Base-by-base conservation (phyloP, 2,329 filamentous ascomycete genomes). In the Pseudopithomyces maydicus region DNA sequence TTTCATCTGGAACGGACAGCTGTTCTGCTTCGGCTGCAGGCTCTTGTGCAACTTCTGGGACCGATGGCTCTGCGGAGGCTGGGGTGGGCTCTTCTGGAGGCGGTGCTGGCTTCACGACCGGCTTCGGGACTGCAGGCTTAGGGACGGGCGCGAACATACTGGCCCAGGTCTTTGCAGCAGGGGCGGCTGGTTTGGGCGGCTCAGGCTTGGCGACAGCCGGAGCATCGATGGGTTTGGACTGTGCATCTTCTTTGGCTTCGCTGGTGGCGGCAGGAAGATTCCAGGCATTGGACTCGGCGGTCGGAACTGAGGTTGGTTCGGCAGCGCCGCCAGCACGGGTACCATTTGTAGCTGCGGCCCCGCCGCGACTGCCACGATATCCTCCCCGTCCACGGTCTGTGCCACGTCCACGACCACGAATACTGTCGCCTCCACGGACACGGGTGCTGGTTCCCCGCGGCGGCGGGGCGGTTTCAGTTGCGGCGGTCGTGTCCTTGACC, bases 271-370 rank as follows among this genome's bases (percentile, higher is more conserved):
- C 68, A 45, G 81, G 74, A 58, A 82, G 76, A 55, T 80, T 84
- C 86, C 86, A 90, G 58, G 84, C 86, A 58, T 79, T 74, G 14
- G 89, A 89, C 71, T 93, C 90, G 61, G 86, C 84, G 59, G 89
- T 90, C 42, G 90, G 88, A 57, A 90, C 81, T 56, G 88, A 89
- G 84, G 80, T 85, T 86, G 59, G 62, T 51, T 59, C 58, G 52
- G 68, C 61, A 22, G 48, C n/a, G 22, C n/a, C 38, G 57, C 66
- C 63, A 56, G 75, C 68, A 66, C 83, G 85, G 60, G 85, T 77
- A 65, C 87, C 88, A 74, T 90, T 90, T 62, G 86, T 85, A 54
- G 48, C 38, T 46, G 43, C 26, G 26, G 26, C 43, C 22, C 87
- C 82, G 70, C 88, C 87, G 70, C 88, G 87, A 65, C 78, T 79